Evolutionary conservation across 257 asterid genomes (phyloP).

Genomic region (Vinca minor): DNA sequence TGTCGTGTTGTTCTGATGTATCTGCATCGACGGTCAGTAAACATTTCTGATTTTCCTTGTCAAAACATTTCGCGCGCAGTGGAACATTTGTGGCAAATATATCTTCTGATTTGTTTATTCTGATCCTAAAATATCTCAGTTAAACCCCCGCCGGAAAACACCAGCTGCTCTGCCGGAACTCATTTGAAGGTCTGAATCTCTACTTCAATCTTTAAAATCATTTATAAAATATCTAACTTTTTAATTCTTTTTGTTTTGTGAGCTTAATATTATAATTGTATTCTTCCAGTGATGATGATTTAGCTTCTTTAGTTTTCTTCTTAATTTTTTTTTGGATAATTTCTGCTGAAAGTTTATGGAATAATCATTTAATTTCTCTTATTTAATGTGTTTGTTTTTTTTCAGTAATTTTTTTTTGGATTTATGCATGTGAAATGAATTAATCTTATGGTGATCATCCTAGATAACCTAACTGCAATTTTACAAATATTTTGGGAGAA

Average conservation of each 20-base stretch:
- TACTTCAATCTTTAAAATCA: background rate
- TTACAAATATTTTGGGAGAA: too few relatives aligned
- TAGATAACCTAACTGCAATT: background rate
- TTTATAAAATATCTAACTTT: too few relatives aligned
- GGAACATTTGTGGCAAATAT: background rate
- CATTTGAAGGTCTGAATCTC: background rate
- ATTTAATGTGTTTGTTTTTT: too few relatives aligned
- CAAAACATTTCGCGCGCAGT: background rate
- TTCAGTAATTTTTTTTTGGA: too few relatives aligned
- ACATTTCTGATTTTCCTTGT: background rate
- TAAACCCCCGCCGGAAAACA: conserved; percentile 12
- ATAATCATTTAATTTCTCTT: background rate
- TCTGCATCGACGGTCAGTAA: background rate
- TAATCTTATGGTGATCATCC: background rate
- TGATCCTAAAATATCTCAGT: background rate
- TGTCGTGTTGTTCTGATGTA: background rate
- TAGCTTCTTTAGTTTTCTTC: too few relatives aligned
- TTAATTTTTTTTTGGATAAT: background rate
- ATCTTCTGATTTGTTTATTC: background rate
- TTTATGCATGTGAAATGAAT: too few relatives aligned
- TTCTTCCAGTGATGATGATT: background rate
- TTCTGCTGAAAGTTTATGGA: background rate
- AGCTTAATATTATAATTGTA: background rate
- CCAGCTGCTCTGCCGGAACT: background rate
- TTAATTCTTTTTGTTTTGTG: background rate